Percentiles rank a stretch among this genome's conserved stretches.
Conservation (phyloP, 345 rosid species). For the Brassica rapa region DNA sequence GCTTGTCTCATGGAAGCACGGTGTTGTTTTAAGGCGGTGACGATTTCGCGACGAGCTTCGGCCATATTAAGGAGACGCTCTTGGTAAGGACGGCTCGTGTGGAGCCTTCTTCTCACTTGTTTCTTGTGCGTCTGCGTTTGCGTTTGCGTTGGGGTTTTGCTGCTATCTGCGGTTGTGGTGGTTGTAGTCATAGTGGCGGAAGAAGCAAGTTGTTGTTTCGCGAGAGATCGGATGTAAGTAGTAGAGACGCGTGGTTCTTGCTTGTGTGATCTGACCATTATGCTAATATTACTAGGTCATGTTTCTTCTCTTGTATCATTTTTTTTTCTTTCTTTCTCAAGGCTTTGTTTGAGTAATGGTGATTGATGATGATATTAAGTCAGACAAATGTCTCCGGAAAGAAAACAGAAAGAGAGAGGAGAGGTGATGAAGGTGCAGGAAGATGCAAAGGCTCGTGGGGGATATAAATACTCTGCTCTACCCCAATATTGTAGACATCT, state of each 20-base stretch:
- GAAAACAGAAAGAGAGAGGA: constrained; percentile 30
- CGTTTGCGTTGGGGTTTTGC: constrained; percentile 36
- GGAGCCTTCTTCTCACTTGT: constrained; percentile 93
- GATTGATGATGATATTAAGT: constrained; percentile 10
- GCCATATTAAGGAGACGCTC: constrained; percentile 98
- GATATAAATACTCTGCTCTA: constrained; percentile 44
- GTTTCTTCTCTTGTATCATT: constrained; percentile 23
- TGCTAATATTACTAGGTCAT: neutral
- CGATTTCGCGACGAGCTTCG: constrained; percentile 95
- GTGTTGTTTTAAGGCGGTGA: constrained; percentile 89
- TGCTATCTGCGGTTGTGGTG: constrained; percentile 37
- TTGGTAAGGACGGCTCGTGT: constrained; percentile 91
- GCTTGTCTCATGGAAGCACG: constrained; percentile 94
- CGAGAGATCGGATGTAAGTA: constrained; percentile 36
- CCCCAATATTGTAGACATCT: neutral
- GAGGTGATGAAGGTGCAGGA: constrained; percentile 32
- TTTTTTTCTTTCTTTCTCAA: neutral
- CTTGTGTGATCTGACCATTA: constrained; percentile 31
- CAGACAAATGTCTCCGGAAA: constrained; percentile 36
- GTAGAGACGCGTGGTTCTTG: constrained; percentile 34
- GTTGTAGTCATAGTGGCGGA: constrained; percentile 49
- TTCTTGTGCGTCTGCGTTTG: constrained; percentile 77
- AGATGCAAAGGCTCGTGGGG: constrained; percentile 37
- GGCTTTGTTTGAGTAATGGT: constrained; percentile 16
- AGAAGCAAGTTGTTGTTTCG: constrained; percentile 49